Evolutionary conservation across 805 yeast species (phyloP).

Genomic region (Teunomyces kruisii): DNA sequence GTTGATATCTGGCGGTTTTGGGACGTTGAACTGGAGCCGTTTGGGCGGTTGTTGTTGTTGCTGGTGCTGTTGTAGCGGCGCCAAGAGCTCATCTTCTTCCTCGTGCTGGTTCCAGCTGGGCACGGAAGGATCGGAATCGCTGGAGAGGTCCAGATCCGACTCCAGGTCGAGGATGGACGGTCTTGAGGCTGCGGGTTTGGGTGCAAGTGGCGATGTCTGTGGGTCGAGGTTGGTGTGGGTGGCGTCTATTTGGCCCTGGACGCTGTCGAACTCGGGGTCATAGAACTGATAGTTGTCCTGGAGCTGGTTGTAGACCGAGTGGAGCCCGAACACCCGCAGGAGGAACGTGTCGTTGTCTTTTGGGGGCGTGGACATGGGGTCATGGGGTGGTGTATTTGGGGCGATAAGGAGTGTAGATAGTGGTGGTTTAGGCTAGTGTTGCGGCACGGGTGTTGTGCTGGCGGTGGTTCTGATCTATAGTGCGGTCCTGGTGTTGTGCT

Average conservation of each 20-base stretch:
- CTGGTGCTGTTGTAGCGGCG: too few species aligned
- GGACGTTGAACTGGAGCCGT: conserved; percentile 12
- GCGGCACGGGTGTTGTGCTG: not conserved
- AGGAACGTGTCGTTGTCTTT: conserved; percentile 49
- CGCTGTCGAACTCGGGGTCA: conserved; percentile 30
- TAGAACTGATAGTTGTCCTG: conserved; percentile 40
- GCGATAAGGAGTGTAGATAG: not conserved
- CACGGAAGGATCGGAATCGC: not conserved
- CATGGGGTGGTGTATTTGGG: not conserved
- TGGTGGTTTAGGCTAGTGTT: not conserved
- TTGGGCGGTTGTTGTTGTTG: too few species aligned
- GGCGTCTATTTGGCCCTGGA: conserved; percentile 5
- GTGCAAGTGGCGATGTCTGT: not conserved
- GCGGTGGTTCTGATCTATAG: too few species aligned
- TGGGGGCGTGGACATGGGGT: conserved; percentile 1
- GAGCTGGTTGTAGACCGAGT: conserved; percentile 42
- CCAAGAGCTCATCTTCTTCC: not conserved
- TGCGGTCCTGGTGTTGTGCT: too few species aligned
- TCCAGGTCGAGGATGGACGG: conserved; percentile 7
- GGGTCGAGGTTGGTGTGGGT: not conserved
- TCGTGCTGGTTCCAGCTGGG: not conserved
- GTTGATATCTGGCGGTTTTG: conserved; percentile 8
- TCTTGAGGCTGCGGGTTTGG: not conserved
- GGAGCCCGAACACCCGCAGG: conserved; percentile 61
- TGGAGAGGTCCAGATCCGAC: conserved; percentile 3